phyloP scores from a whole-genome alignment of 441 rosid genomes.

The Flueggea neowawraea region DNA sequence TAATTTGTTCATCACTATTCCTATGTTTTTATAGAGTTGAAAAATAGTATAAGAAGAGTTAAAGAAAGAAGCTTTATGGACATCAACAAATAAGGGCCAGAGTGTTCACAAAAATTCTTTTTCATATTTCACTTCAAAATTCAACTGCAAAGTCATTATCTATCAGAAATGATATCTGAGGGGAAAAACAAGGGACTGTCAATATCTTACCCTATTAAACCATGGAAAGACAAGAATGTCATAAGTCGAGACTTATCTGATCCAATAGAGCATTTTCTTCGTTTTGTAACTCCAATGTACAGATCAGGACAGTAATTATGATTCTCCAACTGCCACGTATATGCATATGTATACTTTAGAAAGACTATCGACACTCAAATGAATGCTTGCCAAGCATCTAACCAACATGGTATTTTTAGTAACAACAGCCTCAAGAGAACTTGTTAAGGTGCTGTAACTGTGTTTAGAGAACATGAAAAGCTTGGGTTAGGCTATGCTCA shows the following conservation, averaged over 20 bases:
- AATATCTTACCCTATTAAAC: constrained; percentile 44
- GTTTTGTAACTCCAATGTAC: constrained; percentile 60
- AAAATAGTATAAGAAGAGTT: too few species aligned
- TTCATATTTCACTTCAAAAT: neutral
- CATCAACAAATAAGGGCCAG: too few species aligned
- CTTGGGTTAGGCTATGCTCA: too few species aligned
- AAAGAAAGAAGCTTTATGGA: too few species aligned
- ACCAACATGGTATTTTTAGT: too few species aligned
- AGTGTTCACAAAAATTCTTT: neutral
- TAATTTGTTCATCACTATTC: too few species aligned
- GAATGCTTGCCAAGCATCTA: too few species aligned
- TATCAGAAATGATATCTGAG: neutral
- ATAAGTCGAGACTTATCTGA: constrained; percentile 47
- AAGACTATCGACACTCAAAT: neutral
- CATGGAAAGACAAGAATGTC: constrained; percentile 55
- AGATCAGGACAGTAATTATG: constrained; percentile 27
- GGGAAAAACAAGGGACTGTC: constrained; percentile 1
- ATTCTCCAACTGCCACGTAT: constrained; percentile 43
- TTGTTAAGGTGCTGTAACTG: too few species aligned
- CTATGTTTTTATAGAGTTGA: too few species aligned
- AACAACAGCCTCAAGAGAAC: too few species aligned
- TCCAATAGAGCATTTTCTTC: constrained; percentile 53
- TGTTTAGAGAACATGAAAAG: too few species aligned
- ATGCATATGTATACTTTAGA: neutral
- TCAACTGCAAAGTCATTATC: neutral